Base-by-base conservation (phyloP, 768 basidiomycete genomes). In the Boletus pseudopeckii region DNA sequence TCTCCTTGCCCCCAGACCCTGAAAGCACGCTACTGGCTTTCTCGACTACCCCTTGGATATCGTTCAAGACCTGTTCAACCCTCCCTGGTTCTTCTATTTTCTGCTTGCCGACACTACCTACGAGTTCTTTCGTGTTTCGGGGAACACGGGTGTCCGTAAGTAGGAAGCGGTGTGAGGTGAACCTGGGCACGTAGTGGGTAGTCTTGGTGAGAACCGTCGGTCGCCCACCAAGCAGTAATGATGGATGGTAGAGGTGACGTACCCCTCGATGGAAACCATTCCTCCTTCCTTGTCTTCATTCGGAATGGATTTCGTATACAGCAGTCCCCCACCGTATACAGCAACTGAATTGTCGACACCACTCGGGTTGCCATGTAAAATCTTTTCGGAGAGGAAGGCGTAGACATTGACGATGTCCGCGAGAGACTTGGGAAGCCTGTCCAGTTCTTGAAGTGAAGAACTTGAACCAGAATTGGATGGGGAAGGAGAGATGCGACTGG, bases 311-410 rank as follows among this genome's bases (percentile, higher is more conserved):
- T 90, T 83, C 17, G 88, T 90, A 73, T 96, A 99, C 18, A 86
- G 83, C 59, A 98, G 76, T 26, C 93, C 97, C 45, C 96, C 96
- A 18, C 97, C 97, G 64, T 86, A 90, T 1, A 93, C 89, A 15
- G 90, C 81, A 34, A 98, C 92, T 18, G 94, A 90, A 70, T 99
- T 98, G 69, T 99, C 97, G 22, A 99, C 90, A 9, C 97, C 97
- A 62, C 92, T 96, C 3, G 97, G 97, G 64, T 90, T 98, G 1
- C 97, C 97, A 68, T 99, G 97, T 47, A 98, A 74, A 39, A 99
- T 88, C 72, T 98, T 98, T 75, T 99, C 97, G 11, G 88, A 81
- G 48, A 98, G 76, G 72, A 97, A 98, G 18, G 97, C 93, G 85
- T 93, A 98, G 44, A 79, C 77, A 71, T 99, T 98, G 60, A 95